Percentiles rank a stretch among this genome's conserved stretches.
Conservation (phyloP, 306 rosid species). For the Casuarina cunninghamiana region DNA sequence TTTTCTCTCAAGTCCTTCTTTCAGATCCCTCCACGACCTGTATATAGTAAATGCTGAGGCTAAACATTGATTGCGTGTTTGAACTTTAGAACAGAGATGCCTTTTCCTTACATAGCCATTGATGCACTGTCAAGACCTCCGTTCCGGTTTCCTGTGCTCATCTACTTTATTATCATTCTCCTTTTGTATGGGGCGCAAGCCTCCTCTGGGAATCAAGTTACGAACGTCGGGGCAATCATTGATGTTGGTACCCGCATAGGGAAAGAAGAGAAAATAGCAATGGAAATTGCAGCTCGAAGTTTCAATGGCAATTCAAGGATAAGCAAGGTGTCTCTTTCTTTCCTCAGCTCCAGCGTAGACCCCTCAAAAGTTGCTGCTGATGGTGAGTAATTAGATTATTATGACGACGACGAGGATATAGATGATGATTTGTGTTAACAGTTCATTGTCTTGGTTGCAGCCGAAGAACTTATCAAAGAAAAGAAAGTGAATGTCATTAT, state of each 20-base stretch:
- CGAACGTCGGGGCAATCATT: background rate
- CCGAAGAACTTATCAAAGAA: slow-evolving; percentile 7
- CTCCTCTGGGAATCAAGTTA: background rate
- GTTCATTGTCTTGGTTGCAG: background rate
- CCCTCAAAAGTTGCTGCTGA: slow-evolving; percentile 42
- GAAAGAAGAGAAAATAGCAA: slow-evolving; percentile 4
- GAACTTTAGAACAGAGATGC: slow-evolving; percentile 2
- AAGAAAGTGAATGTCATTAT: slow-evolving; percentile 26
- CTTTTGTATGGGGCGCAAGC: background rate
- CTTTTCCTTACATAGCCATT: too few species aligned
- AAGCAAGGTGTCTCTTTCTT: slow-evolving; percentile 29
- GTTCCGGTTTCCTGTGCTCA: background rate
- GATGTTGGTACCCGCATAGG: background rate
- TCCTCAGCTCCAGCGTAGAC: slow-evolving; percentile 22
- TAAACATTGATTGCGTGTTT: too few species aligned
- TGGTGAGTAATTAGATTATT: slow-evolving; percentile 18
- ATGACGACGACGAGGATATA: background rate
- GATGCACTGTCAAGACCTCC: too few species aligned
- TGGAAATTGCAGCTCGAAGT: background rate
- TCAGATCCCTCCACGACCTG: too few species aligned
- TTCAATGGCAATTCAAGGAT: background rate
- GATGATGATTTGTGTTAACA: too few species aligned
- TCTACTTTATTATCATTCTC: background rate
- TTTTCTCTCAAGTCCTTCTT: too few species aligned
- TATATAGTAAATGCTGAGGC: too few species aligned